Evolutionary conservation across 495 filamentous ascomycete genomes (phyloP).

Genomic region (Aspergillus olivimuriae): DNA sequence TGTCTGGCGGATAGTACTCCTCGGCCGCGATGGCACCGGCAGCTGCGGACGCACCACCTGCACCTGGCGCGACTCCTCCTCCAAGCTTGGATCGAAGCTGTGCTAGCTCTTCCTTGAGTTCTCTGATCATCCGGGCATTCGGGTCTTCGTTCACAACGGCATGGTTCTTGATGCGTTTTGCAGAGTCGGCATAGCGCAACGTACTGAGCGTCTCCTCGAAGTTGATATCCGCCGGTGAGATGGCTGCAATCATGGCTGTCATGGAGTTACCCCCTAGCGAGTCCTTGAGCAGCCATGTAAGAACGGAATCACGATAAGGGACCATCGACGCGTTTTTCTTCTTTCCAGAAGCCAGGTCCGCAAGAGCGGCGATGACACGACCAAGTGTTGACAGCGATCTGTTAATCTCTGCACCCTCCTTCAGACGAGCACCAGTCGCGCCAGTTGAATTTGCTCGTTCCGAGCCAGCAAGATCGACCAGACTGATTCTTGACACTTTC

Average conservation of each 20-base stretch:
- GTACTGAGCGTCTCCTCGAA: conserved; percentile 97
- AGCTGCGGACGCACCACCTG: conserved; percentile 32
- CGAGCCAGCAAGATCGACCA: conserved; percentile 96
- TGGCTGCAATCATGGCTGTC: conserved; percentile 99
- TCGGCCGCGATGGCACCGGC: conserved; percentile 49
- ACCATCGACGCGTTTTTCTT: conserved; percentile 81
- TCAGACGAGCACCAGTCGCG: conserved; percentile 89
- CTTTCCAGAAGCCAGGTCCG: conserved; percentile 82
- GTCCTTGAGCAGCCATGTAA: conserved; percentile 97
- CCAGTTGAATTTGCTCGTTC: conserved; percentile 95
- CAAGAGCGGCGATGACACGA: conserved; percentile 95
- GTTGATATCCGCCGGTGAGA: conserved; percentile 98
- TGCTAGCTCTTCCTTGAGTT: conserved; percentile 91
- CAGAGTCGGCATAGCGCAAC: conserved; percentile 92
- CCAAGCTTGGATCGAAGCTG: conserved; percentile 82
- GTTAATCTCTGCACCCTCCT: conserved; percentile 99
- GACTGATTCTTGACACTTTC: conserved; percentile 94
- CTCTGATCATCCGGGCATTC: conserved; percentile 97
- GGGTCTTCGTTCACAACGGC: conserved; percentile 99
- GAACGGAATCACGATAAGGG: conserved; percentile 92
- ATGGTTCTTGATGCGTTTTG: conserved; percentile 99
- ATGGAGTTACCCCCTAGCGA: conserved; percentile 98
- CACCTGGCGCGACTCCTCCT: conserved; percentile 43
- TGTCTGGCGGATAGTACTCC: conserved; percentile 83
- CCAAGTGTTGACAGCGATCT: conserved; percentile 92